Percentiles rank a stretch among this genome's conserved stretches.
These are phyloP conservation scores for Yamadazyma atlantica DNA, from an alignment of 1,139 yeast species.

Conservation along the genomic window DNA sequence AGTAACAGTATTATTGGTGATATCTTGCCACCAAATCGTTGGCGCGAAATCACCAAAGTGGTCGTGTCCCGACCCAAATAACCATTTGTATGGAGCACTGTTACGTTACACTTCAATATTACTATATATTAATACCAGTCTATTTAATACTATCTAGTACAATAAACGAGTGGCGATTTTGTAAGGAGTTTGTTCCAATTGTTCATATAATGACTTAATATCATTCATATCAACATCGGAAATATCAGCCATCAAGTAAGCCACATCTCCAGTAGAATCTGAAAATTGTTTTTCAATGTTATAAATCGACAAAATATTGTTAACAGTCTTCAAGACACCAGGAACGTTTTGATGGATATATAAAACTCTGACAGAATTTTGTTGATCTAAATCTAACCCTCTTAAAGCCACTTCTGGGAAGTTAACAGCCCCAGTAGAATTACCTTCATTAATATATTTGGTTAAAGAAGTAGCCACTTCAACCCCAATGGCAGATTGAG, in stretches of 20 bases:
- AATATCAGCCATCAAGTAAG: slow-evolving; percentile 97
- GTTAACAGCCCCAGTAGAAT: slow-evolving; percentile 94
- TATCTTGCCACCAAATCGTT: slow-evolving; percentile 12
- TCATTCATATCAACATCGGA: slow-evolving; percentile 81
- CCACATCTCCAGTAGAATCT: slow-evolving; percentile 93
- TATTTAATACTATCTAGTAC: slow-evolving; percentile 47
- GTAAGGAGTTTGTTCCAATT: slow-evolving; percentile 86
- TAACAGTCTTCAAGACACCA: slow-evolving; percentile 96
- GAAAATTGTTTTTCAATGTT: slow-evolving; percentile 97
- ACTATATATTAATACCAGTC: no score
- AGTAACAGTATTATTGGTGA: background rate
- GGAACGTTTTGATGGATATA: slow-evolving; percentile 98
- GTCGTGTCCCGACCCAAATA: no score
- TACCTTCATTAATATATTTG: slow-evolving; percentile 94
- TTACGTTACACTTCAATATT: no score
- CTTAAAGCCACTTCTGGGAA: slow-evolving; percentile 98
- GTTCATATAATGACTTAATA: slow-evolving; percentile 80
- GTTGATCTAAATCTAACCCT: slow-evolving; percentile 85
- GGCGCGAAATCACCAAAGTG: background rate
- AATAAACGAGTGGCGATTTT: slow-evolving; percentile 89
- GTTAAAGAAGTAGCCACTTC: slow-evolving; percentile 88
- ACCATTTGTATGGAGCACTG: no score
- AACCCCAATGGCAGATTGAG: slow-evolving; percentile 95
- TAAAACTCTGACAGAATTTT: slow-evolving; percentile 85
- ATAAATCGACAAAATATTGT: slow-evolving; percentile 91